Base-by-base conservation (phyloP, 2,329 filamentous ascomycete genomes). In the Mycogone perniciosa region DNA sequence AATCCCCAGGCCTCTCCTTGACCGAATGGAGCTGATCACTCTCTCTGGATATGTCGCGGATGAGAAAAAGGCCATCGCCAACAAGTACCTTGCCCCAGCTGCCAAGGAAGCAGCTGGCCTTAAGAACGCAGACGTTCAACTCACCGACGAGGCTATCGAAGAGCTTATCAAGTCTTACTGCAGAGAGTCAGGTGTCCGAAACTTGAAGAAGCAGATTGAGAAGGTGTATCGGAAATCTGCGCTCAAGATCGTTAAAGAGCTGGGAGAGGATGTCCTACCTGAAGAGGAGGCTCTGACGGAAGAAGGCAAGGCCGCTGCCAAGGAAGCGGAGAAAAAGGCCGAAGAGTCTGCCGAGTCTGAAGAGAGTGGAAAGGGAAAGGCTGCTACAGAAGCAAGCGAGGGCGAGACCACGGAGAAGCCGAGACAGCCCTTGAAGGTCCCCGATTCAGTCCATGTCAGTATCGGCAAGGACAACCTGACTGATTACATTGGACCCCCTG, bases 141-240 rank as follows among this genome's bases (percentile, higher is more conserved):
- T 99, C 40, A 85, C 84, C 55, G 84, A 90, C 59, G 86, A 88
- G 52, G 95, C 92, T 9, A 95, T 99, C 41, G 86, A 93, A 63
- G 93, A 99, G 70, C 79, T 99, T 41, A 99, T 99, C 75, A 97
- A 97, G 73, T 95, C 89, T 27, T 99, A 99, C 74, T 96, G 91
- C 72, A 88, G 93, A 40, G 93, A 99, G 71, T 96, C 90, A 40
- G 93, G 93, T 61, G 95, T 99, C 7, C 86, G 93, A 58, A 99
- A 99, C 65, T 74, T 99, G 54, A 99, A 99, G 80, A 97, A 99
- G 76, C 92, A 97, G 68, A 99, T 99, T 55, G 93, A 99, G 69
- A 99, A 99, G 75, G 89, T 99, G 3, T 99, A 96, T 71, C 85
- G 93, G 52, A 99, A 99, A 71, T 90, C 92, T 10, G 95, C 93